A percentile compares a stretch with the other conserved stretches of the same genome.
Evolutionary conservation across 352 stramenopile species (phyloP).

Genomic region (Lagenidium giganteum): DNA sequence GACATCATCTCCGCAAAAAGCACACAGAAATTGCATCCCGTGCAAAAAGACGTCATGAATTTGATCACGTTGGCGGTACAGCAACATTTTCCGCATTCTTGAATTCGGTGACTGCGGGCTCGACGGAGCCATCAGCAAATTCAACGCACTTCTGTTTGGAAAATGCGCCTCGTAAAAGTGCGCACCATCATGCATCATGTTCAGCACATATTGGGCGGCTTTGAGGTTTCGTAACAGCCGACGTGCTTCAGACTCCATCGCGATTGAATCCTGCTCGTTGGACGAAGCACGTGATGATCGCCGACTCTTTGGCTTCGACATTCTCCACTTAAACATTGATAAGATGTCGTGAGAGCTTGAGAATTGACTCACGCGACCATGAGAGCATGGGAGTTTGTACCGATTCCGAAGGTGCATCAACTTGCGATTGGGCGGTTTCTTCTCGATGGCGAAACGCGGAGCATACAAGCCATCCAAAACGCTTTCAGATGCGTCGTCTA

Average conservation of each 20-base stretch:
- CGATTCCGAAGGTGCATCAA: conserved; percentile 18
- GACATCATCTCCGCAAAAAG: conserved; percentile 35
- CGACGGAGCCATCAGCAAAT: not conserved
- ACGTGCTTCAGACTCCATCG: conserved; percentile 34
- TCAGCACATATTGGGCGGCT: conserved; percentile 51
- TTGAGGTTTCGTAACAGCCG: conserved; percentile 55
- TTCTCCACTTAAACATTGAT: conserved; percentile 4
- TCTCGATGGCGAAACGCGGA: no score
- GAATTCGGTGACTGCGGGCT: conserved; percentile 14
- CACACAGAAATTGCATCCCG: conserved; percentile 51
- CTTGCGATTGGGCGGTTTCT: conserved; percentile 47
- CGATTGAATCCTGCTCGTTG: conserved; percentile 7
- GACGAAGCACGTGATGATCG: not conserved
- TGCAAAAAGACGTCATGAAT: conserved; percentile 51
- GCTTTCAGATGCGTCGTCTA: no score
- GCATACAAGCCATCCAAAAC: no score
- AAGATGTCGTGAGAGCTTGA: conserved; percentile 40
- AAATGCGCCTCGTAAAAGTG: conserved; percentile 67
- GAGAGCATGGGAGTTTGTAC: conserved; percentile 27
- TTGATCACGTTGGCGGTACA: conserved; percentile 38
- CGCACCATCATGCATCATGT: conserved; percentile 60
- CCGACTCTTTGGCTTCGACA: no score
- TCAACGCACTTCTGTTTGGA: conserved; percentile 8
- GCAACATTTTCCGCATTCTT: conserved; percentile 27
- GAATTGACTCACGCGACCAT: conserved; percentile 42